phyloP scores from a whole-genome alignment of 345 rosid species.

The Brassica carinata region DNA sequence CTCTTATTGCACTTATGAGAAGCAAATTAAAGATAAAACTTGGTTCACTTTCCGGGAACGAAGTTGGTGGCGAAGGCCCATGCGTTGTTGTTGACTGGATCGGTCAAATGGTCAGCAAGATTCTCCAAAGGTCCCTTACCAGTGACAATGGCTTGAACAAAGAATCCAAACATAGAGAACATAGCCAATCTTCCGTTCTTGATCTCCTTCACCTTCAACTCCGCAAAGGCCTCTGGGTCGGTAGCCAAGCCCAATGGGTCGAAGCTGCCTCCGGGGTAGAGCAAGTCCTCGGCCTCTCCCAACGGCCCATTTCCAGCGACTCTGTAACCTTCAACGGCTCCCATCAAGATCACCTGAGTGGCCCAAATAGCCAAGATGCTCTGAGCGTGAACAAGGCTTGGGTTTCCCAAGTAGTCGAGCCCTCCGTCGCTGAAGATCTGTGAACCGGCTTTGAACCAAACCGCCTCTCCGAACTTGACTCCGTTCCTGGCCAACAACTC shows the following conservation, averaged over 20 bases:
- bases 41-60: conserved; percentile 53
- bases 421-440: conserved; percentile 87
- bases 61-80: conserved; percentile 61
- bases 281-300: conserved; percentile 51
- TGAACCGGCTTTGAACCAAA: conserved; percentile 88
- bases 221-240: conserved; percentile 84
- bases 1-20: conserved; percentile 6
- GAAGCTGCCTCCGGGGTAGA: conserved; percentile 55
- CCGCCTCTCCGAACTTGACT: conserved; percentile 77
- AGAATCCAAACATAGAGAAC: conserved; percentile 64
- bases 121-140: conserved; percentile 53
- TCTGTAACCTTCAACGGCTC: conserved; percentile 81
- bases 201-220: conserved; percentile 79
- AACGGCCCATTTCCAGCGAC: conserved; percentile 58
- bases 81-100: conserved; percentile 57
- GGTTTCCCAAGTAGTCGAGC: conserved; percentile 82
- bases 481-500: conserved; percentile 69
- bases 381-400: conserved; percentile 76
- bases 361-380: conserved; percentile 90
- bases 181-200: conserved; percentile 63
- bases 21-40: conserved; percentile 21
- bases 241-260: conserved; percentile 60
- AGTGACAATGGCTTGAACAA: conserved; percentile 58
- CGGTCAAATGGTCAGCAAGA: conserved; percentile 51
- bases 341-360: conserved; percentile 69